phyloP scores from a whole-genome alignment of 306 rosid genomes.

The Trichosanthes cucumerina region DNA sequence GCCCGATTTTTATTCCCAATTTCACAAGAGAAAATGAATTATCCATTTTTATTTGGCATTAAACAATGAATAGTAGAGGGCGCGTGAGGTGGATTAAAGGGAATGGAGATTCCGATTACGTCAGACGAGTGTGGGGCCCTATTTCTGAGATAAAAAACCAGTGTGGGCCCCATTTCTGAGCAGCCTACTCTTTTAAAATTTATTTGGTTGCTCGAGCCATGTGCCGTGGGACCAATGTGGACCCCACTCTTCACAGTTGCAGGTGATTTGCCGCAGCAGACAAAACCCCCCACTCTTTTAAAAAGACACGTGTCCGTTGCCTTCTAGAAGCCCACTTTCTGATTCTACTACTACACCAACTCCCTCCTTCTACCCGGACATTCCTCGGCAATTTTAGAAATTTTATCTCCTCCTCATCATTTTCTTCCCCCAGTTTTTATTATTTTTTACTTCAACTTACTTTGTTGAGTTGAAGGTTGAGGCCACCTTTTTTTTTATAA shows the following conservation, averaged over 20 bases:
- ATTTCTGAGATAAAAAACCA: too few species aligned
- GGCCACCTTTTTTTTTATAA: too few species aligned
- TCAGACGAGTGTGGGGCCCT: not conserved
- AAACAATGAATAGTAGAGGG: not conserved
- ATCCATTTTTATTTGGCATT: too few species aligned
- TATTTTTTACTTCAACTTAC: too few species aligned
- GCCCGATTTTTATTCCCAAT: too few species aligned
- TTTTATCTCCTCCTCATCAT: not conserved
- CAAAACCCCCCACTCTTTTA: not conserved
- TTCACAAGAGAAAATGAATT: too few species aligned
- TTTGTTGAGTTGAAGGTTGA: too few species aligned
- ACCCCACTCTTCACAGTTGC: not conserved
- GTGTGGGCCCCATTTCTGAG: not conserved
- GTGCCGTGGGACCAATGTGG: not conserved
- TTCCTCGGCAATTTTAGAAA: not conserved
- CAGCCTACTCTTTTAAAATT: not conserved
- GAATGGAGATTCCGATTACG: not conserved
- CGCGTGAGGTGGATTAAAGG: not conserved
- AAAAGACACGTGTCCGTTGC: not conserved
- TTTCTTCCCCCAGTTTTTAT: not conserved
- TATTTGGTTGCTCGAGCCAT: not conserved
- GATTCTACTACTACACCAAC: not conserved
- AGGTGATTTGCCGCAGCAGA: not conserved
- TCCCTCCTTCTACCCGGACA: not conserved
- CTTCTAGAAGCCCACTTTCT: conserved; percentile 5